Base-by-base conservation (phyloP, 768 basidiomycete genomes). In the Lactarius pseudohatsudake region DNA sequence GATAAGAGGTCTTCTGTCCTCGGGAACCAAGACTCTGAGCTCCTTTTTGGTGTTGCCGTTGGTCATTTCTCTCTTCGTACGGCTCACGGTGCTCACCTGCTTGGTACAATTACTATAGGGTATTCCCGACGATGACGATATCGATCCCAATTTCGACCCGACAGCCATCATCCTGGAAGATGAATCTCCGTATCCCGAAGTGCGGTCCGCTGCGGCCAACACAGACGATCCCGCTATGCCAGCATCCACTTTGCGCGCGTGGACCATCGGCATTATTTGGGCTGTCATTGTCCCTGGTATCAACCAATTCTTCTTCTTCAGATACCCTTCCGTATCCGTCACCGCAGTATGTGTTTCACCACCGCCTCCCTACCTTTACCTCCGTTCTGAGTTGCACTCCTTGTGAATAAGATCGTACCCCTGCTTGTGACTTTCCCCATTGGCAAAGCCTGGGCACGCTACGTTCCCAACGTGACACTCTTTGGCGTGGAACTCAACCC, bases 281-380 rank as follows among this genome's bases (percentile, higher is more conserved):
- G 79, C 86, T 0, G 77, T 87, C 68, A 18, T 92, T 61, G 79
- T 91, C 32, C 81, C 88, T 1, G 87, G 88, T 55, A 79, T 91
- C 80, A 91, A 91, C 75, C 89, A 90, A 71, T 90, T 90, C 76
- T 89, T 90, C 75, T 86, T 82, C 75, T 84, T 90, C 70, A 84
- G 88, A 41, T 90, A 84, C 72, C 89, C 88, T 10, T 74, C 78
- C 9, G 75, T 79, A 34, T 18, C 28, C 5, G 60, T 81, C 20
- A 1, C 2, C 4, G 1, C 30, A 6, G 59, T 50, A 13, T 2
- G 59, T 40, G 34, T 30, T 43, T 9, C 1, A 18, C 16, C 0
- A 22, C 8, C 15, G 1, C 22, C 30, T 15, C 11, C 38, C 8
- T 30, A 15, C 22, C 11, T 34, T 43, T 30, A 1, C 15, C 10